Evolutionary conservation across 805 yeast species (phyloP).

Genomic region (Wickerhamiella siamensis): DNA sequence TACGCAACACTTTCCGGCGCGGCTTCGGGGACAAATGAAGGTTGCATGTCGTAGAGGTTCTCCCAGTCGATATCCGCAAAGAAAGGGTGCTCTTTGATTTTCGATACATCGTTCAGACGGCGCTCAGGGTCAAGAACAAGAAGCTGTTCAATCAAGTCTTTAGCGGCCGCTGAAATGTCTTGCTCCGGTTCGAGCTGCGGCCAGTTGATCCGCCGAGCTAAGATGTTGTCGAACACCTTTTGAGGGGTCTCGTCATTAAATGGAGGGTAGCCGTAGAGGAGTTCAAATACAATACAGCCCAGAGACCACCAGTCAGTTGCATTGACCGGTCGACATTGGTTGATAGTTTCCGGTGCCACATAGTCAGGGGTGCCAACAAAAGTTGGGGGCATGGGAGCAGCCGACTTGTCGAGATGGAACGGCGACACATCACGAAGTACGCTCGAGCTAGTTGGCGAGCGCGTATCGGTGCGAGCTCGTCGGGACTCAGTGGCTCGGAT

Average conservation of each 20-base stretch:
- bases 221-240: conserved; percentile 66
- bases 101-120: conserved; percentile 63
- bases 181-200: conserved; percentile 40
- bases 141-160: conserved; percentile 53
- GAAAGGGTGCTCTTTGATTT: conserved; percentile 66
- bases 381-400: conserved; percentile 23
- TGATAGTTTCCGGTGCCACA: conserved; percentile 89
- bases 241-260: conserved; percentile 75
- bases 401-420: not conserved
- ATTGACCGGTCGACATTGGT: conserved; percentile 69
- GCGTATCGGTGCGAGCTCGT: not conserved
- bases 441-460: not conserved
- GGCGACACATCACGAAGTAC: not conserved
- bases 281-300: conserved; percentile 89
- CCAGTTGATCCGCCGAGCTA: conserved; percentile 68
- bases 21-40: conserved; percentile 68
- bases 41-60: conserved; percentile 52
- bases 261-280: conserved; percentile 87
- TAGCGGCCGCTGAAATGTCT: conserved; percentile 46
- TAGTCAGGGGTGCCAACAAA: conserved; percentile 98
- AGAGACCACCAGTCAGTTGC: conserved; percentile 98
- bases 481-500: conserved; percentile 27
- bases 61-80: conserved; percentile 61
- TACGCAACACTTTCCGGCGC: conserved; percentile 84
- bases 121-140: conserved; percentile 47